A percentile compares a stretch with the other conserved stretches of the same genome.
Conservation (phyloP, 1,139 yeast species). For the Yamadazyma dushanensis region DNA sequence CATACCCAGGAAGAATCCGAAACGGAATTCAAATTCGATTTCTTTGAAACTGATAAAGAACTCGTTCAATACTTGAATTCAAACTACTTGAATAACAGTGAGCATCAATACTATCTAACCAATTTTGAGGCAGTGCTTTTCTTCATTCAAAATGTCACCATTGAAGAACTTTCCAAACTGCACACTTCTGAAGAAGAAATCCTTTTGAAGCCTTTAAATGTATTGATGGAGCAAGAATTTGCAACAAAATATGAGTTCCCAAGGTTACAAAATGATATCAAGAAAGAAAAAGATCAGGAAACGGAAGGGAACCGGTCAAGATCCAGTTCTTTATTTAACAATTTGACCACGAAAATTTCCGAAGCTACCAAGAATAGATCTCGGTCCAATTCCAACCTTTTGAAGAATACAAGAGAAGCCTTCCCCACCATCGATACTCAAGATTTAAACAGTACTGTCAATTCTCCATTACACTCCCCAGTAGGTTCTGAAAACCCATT, state of each 20-base stretch:
- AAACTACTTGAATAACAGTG: slow-evolving; percentile 40
- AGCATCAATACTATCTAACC: slow-evolving; percentile 39
- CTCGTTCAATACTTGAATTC: slow-evolving; percentile 29
- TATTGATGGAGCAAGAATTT: slow-evolving; percentile 37
- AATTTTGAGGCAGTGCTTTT: slow-evolving; percentile 45
- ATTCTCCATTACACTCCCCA: slow-evolving; percentile 11
- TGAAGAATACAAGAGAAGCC: slow-evolving; percentile 26
- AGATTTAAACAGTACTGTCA: slow-evolving; percentile 9
- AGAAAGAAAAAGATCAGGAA: slow-evolving; percentile 1
- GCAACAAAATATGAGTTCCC: slow-evolving; percentile 33
- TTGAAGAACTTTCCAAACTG: slow-evolving; percentile 25
- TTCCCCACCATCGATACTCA: slow-evolving; percentile 26
- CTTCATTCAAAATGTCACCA: slow-evolving; percentile 39
- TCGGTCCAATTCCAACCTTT: slow-evolving; percentile 33
- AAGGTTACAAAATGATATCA: not conserved
- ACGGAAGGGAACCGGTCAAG: slow-evolving; percentile 27
- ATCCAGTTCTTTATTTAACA: slow-evolving; percentile 40
- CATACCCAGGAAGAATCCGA: slow-evolving; percentile 7
- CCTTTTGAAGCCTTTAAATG: slow-evolving; percentile 21
- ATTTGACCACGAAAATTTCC: slow-evolving; percentile 31
- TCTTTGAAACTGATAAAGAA: slow-evolving; percentile 32
- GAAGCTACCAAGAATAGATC: slow-evolving; percentile 29
- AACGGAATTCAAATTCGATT: slow-evolving; percentile 12
- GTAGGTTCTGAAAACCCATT: slow-evolving; percentile 15
- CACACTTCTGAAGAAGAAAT: slow-evolving; percentile 17